Conservation (phyloP, 108 stramenopile species). For the Fistulifera solaris region DNA sequence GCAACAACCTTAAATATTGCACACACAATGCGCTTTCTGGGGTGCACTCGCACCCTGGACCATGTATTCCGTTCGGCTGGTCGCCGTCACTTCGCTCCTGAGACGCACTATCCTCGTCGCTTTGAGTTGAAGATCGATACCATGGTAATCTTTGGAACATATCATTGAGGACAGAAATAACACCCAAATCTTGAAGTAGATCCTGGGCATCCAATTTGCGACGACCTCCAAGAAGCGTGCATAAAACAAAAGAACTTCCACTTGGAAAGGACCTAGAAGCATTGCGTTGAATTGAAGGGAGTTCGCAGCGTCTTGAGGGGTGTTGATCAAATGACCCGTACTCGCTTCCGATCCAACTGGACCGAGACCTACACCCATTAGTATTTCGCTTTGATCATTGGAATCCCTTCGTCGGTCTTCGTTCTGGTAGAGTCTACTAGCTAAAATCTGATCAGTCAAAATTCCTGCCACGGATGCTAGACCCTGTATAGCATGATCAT, state of each 20-base stretch:
- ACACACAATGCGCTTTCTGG: constrained; percentile 78
- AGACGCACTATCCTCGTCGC: no score
- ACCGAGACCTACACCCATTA: no score
- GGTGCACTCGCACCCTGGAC: constrained; percentile 81
- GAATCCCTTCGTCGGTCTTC: no score
- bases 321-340: constrained; percentile 4
- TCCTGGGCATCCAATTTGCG: constrained; percentile 68
- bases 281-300: constrained; percentile 61
- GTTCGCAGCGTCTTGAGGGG: constrained; percentile 47
- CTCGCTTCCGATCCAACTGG: no score
- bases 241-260: constrained; percentile 84
- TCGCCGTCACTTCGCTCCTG: not conserved
- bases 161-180: constrained; percentile 48
- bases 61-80: constrained; percentile 27
- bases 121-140: constrained; percentile 20
- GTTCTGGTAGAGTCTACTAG: constrained; percentile 5
- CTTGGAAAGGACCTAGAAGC: constrained; percentile 56
- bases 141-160: constrained; percentile 78
- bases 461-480: constrained; percentile 18
- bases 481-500: constrained; percentile 1
- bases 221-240: constrained; percentile 70
- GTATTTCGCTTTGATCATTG: no score
- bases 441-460: constrained; percentile 21
- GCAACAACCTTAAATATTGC: constrained; percentile 77
- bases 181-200: no score